Evolutionary conservation across 805 yeast genomes (phyloP), one percentile per base, ranked within the genome.

Genomic region (Zygosaccharomyces pseudorouxii): DNA sequence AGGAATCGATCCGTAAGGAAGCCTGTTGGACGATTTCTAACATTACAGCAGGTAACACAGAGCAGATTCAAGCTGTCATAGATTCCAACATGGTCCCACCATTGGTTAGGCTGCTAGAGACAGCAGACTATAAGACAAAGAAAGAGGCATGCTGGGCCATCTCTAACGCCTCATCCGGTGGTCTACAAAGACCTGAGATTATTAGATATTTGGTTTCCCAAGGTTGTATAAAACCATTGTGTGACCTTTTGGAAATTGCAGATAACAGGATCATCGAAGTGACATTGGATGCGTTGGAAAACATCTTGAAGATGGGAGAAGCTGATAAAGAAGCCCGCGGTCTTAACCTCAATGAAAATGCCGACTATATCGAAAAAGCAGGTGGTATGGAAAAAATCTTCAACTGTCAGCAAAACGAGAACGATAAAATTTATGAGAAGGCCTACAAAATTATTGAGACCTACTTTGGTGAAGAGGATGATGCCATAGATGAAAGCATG

Each of bases 141-240:
- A 93, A 92, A 71, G 99, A 93, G 74, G 99, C 99, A 3, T 92
- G 98, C 76, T 93, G 99, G 99, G 98, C 98, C 30, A 86, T 93
- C 57, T 89, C 97, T 25, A 93, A 93, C 67, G 98, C 99, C 33
- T 87, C 97, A 14, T 86, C 97, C 8, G 98, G 98, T 59, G 98
- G 97, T 19, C 76, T 89, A 59, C 75, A 84, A 38, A 85, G 82
- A 68, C 98, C 98, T 6, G 96, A 89, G 52, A 96, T 90, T 68
- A 90, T 93, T 60, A 80, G 92, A 63, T 93, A 89, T 71, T 78
- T 93, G 57, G 99, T 93, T 30, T 74, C 77, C 56, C 98, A 93
- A 73, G 99, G 97, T 42, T 89, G 97, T 72, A 90, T 93, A 71
- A 92, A 90, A 74, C 98, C 99, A 31, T 77, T 93, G 63, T 92